phyloP scores from a whole-genome alignment of 345 rosid species.

The Populus ilicifolia region DNA sequence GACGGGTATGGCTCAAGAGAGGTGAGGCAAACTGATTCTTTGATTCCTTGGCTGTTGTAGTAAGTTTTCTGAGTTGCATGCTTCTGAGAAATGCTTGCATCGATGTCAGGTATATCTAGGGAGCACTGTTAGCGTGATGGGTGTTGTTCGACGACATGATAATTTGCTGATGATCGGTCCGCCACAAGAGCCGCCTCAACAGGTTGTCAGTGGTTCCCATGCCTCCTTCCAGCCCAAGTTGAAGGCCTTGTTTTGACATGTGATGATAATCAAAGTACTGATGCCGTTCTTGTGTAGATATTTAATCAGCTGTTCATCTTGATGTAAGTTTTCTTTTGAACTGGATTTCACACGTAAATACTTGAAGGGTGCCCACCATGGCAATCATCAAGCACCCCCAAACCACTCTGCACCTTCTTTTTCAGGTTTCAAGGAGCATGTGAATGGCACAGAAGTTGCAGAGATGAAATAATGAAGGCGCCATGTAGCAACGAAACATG shows the following conservation, averaged over 20 bases:
- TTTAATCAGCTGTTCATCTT: background rate
- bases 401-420: background rate
- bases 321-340: background rate
- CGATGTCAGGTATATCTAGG: conserved; percentile 69
- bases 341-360: conserved; percentile 9
- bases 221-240: conserved; percentile 69
- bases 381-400: background rate
- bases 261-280: conserved; percentile 64
- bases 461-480: conserved; percentile 3
- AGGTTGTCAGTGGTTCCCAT: conserved; percentile 66
- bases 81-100: conserved; percentile 15
- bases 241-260: conserved; percentile 75
- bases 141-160: conserved; percentile 77
- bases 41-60: background rate
- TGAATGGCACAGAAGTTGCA: conserved; percentile 12
- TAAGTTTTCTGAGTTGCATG: background rate
- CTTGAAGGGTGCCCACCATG: background rate
- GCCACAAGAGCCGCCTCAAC: conserved; percentile 62
- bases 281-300: conserved; percentile 75
- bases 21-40: background rate
- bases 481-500: background rate
- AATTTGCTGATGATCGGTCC: conserved; percentile 82
- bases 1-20: conserved; percentile 62
- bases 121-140: conserved; percentile 92
- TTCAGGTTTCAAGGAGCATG: conserved; percentile 6